Percentiles rank a stretch among this genome's conserved stretches.
Evolutionary conservation across 495 filamentous ascomycete species (phyloP).

Genomic region (Geoglossum glabrum): DNA sequence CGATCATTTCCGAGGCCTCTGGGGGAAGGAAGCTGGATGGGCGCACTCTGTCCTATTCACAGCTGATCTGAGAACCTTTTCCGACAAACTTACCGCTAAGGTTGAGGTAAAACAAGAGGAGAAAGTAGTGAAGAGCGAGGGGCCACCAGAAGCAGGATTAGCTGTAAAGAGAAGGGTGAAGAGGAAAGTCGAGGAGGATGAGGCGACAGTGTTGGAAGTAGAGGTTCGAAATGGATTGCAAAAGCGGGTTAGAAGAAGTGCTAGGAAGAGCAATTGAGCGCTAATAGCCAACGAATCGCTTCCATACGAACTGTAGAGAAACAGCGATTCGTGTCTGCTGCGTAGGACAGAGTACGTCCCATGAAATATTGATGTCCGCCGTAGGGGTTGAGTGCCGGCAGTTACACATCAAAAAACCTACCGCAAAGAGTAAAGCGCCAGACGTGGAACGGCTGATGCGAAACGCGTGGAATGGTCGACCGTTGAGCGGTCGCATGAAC

Average conservation of each 20-base stretch:
- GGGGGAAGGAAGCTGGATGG: conserved; percentile 93
- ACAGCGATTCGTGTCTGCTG: not conserved
- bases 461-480: too few relatives aligned
- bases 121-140: not conserved
- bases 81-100: conserved; percentile 37
- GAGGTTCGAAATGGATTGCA: not conserved
- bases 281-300: not conserved
- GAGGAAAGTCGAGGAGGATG: not conserved
- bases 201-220: not conserved
- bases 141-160: not conserved
- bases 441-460: too few relatives aligned
- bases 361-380: too few relatives aligned
- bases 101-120: conserved; percentile 25
- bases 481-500: too few relatives aligned
- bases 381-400: too few relatives aligned
- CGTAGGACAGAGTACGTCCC: not conserved
- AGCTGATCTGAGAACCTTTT: conserved; percentile 73
- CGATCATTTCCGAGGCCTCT: conserved; percentile 72
- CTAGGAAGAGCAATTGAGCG: not conserved
- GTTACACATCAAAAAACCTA: too few relatives aligned
- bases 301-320: not conserved
- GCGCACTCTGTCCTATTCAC: conserved; percentile 94
- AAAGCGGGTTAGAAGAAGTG: not conserved
- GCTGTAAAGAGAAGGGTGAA: not conserved
- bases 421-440: too few relatives aligned